Conservation (phyloP, 2,329 filamentous ascomycete species). For the Ascochyta pisi region DNA sequence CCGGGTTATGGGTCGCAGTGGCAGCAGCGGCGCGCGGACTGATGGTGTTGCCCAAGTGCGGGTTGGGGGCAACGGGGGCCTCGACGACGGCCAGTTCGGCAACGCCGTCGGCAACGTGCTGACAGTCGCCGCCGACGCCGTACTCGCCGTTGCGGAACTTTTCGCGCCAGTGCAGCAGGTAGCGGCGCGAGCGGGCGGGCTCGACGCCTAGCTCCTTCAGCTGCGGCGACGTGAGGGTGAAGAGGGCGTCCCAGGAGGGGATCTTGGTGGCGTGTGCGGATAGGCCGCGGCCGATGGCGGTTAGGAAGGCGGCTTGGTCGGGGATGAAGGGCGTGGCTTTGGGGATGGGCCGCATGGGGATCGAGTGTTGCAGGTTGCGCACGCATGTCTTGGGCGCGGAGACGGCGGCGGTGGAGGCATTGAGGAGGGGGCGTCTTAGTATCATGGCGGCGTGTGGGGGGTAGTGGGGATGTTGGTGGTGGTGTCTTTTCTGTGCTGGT, state of each 20-base stretch:
- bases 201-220: constrained; percentile 84
- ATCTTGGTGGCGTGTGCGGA: constrained; percentile 85
- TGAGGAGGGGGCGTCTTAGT: constrained; percentile 44
- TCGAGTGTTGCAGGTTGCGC: constrained; percentile 50
- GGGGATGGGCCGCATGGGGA: constrained; percentile 61
- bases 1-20: constrained; percentile 61
- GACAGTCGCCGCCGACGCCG: constrained; percentile 83
- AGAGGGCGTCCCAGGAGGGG: constrained; percentile 87
- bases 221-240: constrained; percentile 78
- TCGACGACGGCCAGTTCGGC: constrained; percentile 66
- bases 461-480: too few species aligned
- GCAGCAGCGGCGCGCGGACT: constrained; percentile 44
- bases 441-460: constrained; percentile 39
- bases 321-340: constrained; percentile 84
- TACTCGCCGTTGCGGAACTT: constrained; percentile 79
- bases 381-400: constrained; percentile 39
- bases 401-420: constrained; percentile 31
- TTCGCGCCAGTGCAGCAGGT: constrained; percentile 87
- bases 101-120: constrained; percentile 68
- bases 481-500: not conserved
- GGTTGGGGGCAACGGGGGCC: constrained; percentile 52
- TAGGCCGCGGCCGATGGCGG: constrained; percentile 86
- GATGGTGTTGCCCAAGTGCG: constrained; percentile 33
- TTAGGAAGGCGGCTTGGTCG: constrained; percentile 84
- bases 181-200: constrained; percentile 79